phyloP scores from a whole-genome alignment of 345 rosid genomes.

The Populus pruinosa region DNA sequence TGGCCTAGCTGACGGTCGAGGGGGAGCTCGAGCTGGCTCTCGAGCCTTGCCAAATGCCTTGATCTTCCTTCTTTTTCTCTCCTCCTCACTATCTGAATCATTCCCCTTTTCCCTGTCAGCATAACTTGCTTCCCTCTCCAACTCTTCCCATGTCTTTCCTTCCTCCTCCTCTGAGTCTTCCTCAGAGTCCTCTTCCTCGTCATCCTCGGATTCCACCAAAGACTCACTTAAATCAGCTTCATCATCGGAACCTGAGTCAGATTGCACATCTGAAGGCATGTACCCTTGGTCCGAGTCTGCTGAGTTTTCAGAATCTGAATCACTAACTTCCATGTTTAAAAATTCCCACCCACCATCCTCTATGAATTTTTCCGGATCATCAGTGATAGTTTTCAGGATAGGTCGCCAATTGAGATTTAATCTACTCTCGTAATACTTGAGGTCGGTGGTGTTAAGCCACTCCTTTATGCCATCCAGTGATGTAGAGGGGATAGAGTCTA shows the following conservation, averaged over 20 bases:
- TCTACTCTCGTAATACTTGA: conserved; percentile 92
- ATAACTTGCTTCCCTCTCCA: conserved; percentile 91
- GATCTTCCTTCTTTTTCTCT: conserved; percentile 81
- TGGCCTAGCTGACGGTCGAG: neutral
- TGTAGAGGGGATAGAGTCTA: conserved; percentile 76
- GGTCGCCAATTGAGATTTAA: conserved; percentile 92
- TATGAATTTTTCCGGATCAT: conserved; percentile 81
- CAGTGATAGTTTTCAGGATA: conserved; percentile 80
- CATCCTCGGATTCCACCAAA: conserved; percentile 80
- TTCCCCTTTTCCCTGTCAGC: conserved; percentile 88
- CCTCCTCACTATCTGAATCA: conserved; percentile 92
- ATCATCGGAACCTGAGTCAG: conserved; percentile 53
- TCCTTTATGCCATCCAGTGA: conserved; percentile 83
- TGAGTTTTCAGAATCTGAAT: conserved; percentile 76
- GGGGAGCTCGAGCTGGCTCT: conserved; percentile 11
- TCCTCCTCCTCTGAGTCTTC: conserved; percentile 80
- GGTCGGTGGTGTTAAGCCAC: conserved; percentile 89
- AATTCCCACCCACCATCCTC: conserved; percentile 96
- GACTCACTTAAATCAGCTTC: conserved; percentile 78
- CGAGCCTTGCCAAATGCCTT: conserved; percentile 75
- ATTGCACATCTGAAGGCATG: conserved; percentile 77
- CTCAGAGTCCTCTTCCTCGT: conserved; percentile 68
- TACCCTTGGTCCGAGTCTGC: conserved; percentile 90
- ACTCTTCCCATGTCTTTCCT: conserved; percentile 97
- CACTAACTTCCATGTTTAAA: conserved; percentile 76